Evolutionary conservation across 1,284 basidiomycete species (phyloP).

Genomic region (Ganoderma meredithae): DNA sequence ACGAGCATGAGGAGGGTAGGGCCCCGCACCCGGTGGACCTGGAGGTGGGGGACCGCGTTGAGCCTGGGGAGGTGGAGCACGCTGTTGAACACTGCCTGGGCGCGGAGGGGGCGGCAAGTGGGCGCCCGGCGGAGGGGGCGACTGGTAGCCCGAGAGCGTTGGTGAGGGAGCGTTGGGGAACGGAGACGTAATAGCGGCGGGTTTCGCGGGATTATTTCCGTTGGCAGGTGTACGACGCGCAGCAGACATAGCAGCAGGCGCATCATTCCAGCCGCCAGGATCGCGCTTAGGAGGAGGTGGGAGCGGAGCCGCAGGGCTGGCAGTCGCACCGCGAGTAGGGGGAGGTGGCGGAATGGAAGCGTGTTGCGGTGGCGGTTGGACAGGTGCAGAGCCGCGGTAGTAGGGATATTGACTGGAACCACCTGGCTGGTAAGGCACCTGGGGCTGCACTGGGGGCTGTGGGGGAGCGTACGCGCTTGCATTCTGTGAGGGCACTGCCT

Average conservation of each 20-base stretch:
- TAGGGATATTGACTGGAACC: conserved; percentile 36
- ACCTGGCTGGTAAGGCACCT: conserved; percentile 34
- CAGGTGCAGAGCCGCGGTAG: conserved; percentile 29
- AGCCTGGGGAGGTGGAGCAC: conserved; percentile 54
- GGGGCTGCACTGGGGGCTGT: conserved; percentile 21
- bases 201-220: conserved; percentile 57
- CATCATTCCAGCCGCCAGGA: conserved; percentile 93
- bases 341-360: conserved; percentile 35
- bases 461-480: conserved; percentile 15
- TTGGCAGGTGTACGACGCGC: conserved; percentile 60
- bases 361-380: conserved; percentile 36
- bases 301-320: conserved; percentile 38
- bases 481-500: conserved; percentile 9
- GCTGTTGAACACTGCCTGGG: conserved; percentile 64
- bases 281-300: conserved; percentile 60
- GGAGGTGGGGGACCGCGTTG: conserved; percentile 43
- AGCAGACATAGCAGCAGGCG: conserved; percentile 61
- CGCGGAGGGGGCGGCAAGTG: conserved; percentile 66
- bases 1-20: conserved; percentile 46
- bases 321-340: conserved; percentile 31
- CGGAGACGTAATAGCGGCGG: conserved; percentile 82
- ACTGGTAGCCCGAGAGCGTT: conserved; percentile 56
- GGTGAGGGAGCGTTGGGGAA: conserved; percentile 79
- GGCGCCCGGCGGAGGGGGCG: conserved; percentile 47
- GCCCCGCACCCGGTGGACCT: conserved; percentile 36